phyloP scores from a whole-genome alignment of 2,329 filamentous ascomycete species.

The Aspergillus ustus region DNA sequence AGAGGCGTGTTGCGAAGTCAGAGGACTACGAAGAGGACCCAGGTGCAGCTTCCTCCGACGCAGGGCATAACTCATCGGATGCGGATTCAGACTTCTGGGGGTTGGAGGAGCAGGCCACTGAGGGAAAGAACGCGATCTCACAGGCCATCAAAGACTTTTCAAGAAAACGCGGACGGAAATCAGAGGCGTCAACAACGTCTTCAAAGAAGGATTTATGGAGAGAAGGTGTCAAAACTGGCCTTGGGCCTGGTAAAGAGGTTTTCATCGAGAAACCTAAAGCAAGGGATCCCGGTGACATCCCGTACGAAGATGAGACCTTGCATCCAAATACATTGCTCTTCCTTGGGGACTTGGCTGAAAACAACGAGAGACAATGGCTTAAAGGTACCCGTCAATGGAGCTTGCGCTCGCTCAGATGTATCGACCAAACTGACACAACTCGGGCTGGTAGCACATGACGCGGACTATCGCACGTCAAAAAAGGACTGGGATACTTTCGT shows the following conservation, averaged over 20 bases:
- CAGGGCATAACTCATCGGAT: slow-evolving; percentile 13
- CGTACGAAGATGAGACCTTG: slow-evolving; percentile 61
- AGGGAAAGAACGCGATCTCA: neutral
- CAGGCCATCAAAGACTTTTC: slow-evolving; percentile 3
- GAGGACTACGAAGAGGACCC: slow-evolving; percentile 24
- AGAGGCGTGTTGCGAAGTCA: slow-evolving; percentile 29
- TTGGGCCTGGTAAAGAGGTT: slow-evolving; percentile 64
- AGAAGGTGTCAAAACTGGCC: slow-evolving; percentile 58
- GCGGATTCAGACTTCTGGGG: slow-evolving; percentile 5
- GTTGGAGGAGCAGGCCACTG: slow-evolving; percentile 2
- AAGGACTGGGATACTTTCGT: slow-evolving; percentile 84
- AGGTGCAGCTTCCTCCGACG: slow-evolving; percentile 13
- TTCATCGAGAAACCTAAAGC: slow-evolving; percentile 68
- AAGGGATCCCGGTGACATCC: slow-evolving; percentile 61
- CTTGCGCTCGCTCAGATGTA: neutral
- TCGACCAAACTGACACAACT: slow-evolving; percentile 11
- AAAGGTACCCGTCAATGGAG: slow-evolving; percentile 54
- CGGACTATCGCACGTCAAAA: slow-evolving; percentile 75
- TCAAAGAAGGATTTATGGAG: slow-evolving; percentile 59
- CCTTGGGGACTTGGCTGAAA: slow-evolving; percentile 60
- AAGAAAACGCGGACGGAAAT: neutral
- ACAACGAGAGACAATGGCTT: slow-evolving; percentile 68
- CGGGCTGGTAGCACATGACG: slow-evolving; percentile 68
- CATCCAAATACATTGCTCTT: slow-evolving; percentile 69
- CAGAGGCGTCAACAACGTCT: neutral